A percentile compares a stretch with the other conserved stretches of the same genome.
phyloP scores from a whole-genome alignment of 169 alveolate species.

The Plasmodium inui region DNA sequence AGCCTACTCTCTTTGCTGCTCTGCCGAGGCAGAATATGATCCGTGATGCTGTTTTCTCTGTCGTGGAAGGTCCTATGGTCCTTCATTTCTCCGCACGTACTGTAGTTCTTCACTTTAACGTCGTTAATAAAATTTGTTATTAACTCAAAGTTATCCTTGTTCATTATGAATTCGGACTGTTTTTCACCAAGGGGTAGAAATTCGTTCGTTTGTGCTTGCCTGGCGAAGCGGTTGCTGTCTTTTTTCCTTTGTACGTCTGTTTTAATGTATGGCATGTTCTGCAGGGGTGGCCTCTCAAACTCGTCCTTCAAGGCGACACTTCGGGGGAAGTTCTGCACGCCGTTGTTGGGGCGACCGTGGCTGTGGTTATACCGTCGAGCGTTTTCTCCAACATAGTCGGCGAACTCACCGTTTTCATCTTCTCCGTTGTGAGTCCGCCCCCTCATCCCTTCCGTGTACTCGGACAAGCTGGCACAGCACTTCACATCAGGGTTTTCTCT shows the following conservation, averaged over 20 bases:
- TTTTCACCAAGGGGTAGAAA: neutral
- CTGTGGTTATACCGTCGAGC: neutral
- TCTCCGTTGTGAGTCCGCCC: neutral
- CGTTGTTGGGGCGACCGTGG: neutral
- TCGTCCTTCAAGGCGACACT: neutral
- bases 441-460: neutral
- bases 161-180: neutral
- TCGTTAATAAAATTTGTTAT: constrained; percentile 42
- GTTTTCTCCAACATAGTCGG: neutral
- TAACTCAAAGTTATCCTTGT: constrained; percentile 5
- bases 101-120: constrained; percentile 15
- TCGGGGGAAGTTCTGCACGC: neutral
- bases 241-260: neutral
- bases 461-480: neutral
- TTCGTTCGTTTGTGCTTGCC: neutral
- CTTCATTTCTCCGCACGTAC: neutral
- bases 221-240: neutral
- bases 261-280: neutral
- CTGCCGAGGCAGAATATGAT: neutral
- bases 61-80: neutral
- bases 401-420: neutral
- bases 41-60: neutral
- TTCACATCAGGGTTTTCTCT: neutral
- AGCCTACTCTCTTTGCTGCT: neutral
- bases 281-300: neutral